A percentile compares a stretch with the other conserved stretches of the same genome.
Evolutionary conservation across 371 early-diverging fungal species (phyloP).

Genomic region (Mucor ambiguus): DNA sequence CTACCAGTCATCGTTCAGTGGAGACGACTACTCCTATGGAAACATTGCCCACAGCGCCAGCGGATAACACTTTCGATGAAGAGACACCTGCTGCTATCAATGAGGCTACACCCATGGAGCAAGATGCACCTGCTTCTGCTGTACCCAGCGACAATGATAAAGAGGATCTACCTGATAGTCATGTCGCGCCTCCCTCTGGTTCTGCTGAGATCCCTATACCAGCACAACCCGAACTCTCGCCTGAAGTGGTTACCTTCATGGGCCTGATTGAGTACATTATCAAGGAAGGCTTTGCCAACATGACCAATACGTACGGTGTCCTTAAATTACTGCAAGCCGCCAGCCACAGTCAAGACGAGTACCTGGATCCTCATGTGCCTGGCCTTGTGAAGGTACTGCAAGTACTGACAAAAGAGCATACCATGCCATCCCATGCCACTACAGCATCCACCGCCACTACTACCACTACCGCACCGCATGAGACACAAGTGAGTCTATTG

Average conservation of each 20-base stretch:
- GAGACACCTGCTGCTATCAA: not conserved
- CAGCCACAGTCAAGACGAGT: constrained; percentile 67
- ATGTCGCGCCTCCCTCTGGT: not conserved
- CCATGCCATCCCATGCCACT: constrained; percentile 27
- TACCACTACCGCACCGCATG: constrained; percentile 30
- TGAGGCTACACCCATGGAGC: not conserved
- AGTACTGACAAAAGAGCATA: constrained; percentile 82
- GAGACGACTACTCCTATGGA: too few species aligned
- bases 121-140: not conserved
- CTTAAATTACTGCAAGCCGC: constrained; percentile 77
- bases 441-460: too few species aligned
- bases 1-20: too few species aligned
- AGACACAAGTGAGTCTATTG: constrained; percentile 64
- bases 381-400: constrained; percentile 83
- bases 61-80: not conserved
- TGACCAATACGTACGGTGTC: constrained; percentile 70
- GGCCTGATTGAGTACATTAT: constrained; percentile 65
- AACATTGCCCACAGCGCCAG: not conserved
- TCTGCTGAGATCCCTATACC: not conserved
- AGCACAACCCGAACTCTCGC: constrained; percentile 7
- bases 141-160: too few species aligned
- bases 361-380: constrained; percentile 71
- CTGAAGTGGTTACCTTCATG: constrained; percentile 61
- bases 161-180: not conserved
- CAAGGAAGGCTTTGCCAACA: constrained; percentile 65